Percentiles rank a stretch among this genome's conserved stretches.
Conservation (phyloP, 225 moss, liverwort and hornwort species). For the Rhytidiadelphus loreus region DNA sequence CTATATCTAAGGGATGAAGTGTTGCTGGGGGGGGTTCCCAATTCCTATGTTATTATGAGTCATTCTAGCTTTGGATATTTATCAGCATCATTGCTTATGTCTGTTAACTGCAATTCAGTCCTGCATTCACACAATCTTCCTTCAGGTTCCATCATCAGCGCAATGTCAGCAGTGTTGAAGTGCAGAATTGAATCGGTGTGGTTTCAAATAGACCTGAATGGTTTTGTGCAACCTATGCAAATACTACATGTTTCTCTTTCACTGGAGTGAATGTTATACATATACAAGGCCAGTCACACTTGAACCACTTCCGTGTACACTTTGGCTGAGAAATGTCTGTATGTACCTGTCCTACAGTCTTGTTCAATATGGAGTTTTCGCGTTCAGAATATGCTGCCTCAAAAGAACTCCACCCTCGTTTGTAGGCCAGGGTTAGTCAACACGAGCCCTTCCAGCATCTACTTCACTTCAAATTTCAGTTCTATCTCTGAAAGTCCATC, state of each 20-base stretch:
- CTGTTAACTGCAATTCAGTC: neutral
- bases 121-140: neutral
- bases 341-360: neutral
- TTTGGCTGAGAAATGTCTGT: neutral
- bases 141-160: neutral
- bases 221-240: neutral
- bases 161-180: neutral
- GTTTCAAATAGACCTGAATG: neutral
- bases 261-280: neutral
- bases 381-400: neutral
- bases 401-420: neutral
- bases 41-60: neutral
- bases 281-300: neutral
- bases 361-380: neutral
- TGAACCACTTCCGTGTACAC: neutral
- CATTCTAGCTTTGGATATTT: neutral
- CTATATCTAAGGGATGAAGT: neutral
- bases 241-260: neutral
- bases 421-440: neutral
- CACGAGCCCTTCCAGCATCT: too few species aligned
- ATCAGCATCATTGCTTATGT: neutral
- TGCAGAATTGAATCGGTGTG: neutral
- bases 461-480: neutral
- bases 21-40: neutral
- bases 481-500: neutral